These are phyloP conservation scores for Pythium grandisporangium DNA, from an alignment of 352 stramenopile genomes.

Conservation along the genomic window DNA sequence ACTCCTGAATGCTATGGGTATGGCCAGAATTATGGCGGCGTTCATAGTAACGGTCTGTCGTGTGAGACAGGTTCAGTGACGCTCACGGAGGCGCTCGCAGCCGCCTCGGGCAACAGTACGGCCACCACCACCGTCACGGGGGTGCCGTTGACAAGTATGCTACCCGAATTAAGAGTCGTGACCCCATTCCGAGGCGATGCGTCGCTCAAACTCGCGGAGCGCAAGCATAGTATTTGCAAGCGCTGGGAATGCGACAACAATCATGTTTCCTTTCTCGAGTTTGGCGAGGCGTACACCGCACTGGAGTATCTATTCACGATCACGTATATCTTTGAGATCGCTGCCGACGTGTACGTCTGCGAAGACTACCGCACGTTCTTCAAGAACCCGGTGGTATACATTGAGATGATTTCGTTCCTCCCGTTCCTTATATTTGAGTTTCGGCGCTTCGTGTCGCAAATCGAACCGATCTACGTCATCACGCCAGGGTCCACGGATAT, in stretches of 20 bases:
- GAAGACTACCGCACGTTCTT: constrained; percentile 35
- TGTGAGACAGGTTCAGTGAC: constrained; percentile 28
- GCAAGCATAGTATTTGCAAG: constrained; percentile 47
- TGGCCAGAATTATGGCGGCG: constrained; percentile 39
- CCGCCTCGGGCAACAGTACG: neutral
- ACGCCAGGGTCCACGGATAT: constrained; percentile 47
- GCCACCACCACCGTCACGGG: constrained; percentile 12
- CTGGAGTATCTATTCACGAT: constrained; percentile 67
- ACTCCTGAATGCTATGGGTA: constrained; percentile 47
- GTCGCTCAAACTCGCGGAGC: constrained; percentile 23
- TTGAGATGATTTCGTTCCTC: constrained; percentile 61
- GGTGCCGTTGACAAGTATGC: constrained; percentile 11
- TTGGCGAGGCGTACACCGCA: constrained; percentile 31
- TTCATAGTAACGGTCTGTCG: constrained; percentile 23
- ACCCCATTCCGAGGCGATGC: constrained; percentile 39
- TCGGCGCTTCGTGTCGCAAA: constrained; percentile 19
- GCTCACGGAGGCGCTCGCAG: constrained; percentile 4
- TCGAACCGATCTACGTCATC: constrained; percentile 54
- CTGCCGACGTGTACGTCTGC: constrained; percentile 22
- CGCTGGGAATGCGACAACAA: constrained; percentile 69
- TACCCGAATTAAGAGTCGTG: constrained; percentile 9
- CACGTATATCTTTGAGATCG: constrained; percentile 55
- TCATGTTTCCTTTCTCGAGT: constrained; percentile 67
- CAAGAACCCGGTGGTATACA: constrained; percentile 54
- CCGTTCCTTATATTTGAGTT: constrained; percentile 58